These are phyloP conservation scores for Trichoderma simmonsii DNA, from an alignment of 2,329 filamentous ascomycete species.

Conservation along the genomic window DNA sequence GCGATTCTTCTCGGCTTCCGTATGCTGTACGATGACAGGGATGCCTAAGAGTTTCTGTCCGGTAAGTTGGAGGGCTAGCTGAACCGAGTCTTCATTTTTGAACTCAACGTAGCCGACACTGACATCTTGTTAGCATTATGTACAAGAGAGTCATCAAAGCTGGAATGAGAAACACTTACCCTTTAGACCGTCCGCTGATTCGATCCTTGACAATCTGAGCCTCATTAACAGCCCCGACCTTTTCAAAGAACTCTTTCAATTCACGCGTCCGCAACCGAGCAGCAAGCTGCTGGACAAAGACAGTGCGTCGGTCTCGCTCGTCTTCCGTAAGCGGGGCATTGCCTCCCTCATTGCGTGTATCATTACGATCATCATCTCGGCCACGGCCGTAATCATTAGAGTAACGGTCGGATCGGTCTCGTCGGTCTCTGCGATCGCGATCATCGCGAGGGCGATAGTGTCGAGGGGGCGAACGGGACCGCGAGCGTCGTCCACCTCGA, in stretches of 20 bases:
- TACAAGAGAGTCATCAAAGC: background rate
- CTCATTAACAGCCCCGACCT: constrained; percentile 90
- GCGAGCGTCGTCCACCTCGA: constrained; percentile 52
- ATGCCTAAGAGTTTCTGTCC: constrained; percentile 98
- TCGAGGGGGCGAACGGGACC: constrained; percentile 68
- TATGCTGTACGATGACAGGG: constrained; percentile 96
- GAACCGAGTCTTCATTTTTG: constrained; percentile 90
- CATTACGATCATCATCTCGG: constrained; percentile 47
- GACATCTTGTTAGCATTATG: constrained; percentile 36
- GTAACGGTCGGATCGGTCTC: constrained; percentile 51
- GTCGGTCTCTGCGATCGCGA: constrained; percentile 48
- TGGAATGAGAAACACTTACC: constrained; percentile 56
- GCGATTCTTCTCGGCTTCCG: constrained; percentile 98
- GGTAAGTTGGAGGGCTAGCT: constrained; percentile 92
- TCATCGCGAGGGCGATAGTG: constrained; percentile 57
- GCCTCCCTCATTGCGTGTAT: constrained; percentile 43
- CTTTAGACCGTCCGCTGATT: constrained; percentile 94
- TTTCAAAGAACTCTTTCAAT: constrained; percentile 91
- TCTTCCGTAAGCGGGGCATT: constrained; percentile 84
- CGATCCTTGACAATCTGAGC: constrained; percentile 98
- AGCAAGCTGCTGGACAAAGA: constrained; percentile 97
- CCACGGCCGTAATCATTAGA: constrained; percentile 52
- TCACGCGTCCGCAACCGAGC: constrained; percentile 89
- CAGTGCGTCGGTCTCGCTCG: constrained; percentile 92
- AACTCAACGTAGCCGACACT: constrained; percentile 99